phyloP scores from a whole-genome alignment of 2,329 filamentous ascomycete genomes.

The Trichocomaceae sp. region DNA sequence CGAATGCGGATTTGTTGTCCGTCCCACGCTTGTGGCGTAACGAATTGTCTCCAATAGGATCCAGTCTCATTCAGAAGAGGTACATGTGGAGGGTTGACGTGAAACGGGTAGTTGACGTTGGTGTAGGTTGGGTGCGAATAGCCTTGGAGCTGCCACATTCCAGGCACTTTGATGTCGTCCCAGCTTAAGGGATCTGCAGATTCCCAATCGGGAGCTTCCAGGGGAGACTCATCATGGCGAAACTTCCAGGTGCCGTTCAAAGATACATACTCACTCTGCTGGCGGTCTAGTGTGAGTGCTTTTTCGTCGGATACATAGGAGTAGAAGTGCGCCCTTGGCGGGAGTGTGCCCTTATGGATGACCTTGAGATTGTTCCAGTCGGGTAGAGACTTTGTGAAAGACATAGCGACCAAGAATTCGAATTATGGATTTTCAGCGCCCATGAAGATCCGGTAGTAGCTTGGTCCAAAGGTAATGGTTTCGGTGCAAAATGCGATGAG shows the following conservation, averaged over 20 bases:
- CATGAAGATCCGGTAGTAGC: no score
- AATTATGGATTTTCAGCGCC: no score
- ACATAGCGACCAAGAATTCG: no score
- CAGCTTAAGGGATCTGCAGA: conserved; percentile 5
- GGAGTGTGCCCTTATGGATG: conserved; percentile 49
- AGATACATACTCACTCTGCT: no score
- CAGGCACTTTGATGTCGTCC: conserved; percentile 50
- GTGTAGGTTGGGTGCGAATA: conserved; percentile 62
- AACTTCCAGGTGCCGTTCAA: conserved; percentile 56
- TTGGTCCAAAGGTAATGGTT: no score
- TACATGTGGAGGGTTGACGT: conserved; percentile 56
- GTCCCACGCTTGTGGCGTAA: conserved; percentile 36
- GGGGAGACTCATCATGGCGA: conserved; percentile 42
- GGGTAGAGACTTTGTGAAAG: no score
- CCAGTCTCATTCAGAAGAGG: conserved; percentile 59
- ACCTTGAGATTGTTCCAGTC: conserved; percentile 49
- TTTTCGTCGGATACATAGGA: conserved; percentile 38
- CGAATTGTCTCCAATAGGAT: conserved; percentile 52
- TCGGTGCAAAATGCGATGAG: no score
- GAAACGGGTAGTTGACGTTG: conserved; percentile 59
- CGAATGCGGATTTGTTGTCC: conserved; percentile 50
- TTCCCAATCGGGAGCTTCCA: conserved; percentile 32
- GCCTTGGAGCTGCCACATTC: conserved; percentile 64
- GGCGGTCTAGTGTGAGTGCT: no score
- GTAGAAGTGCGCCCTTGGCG: conserved; percentile 48